A percentile compares a stretch with the other conserved stretches of the same genome.
Evolutionary conservation across 768 basidiomycete species (phyloP).

Genomic region (Cyclocybe aegerita): DNA sequence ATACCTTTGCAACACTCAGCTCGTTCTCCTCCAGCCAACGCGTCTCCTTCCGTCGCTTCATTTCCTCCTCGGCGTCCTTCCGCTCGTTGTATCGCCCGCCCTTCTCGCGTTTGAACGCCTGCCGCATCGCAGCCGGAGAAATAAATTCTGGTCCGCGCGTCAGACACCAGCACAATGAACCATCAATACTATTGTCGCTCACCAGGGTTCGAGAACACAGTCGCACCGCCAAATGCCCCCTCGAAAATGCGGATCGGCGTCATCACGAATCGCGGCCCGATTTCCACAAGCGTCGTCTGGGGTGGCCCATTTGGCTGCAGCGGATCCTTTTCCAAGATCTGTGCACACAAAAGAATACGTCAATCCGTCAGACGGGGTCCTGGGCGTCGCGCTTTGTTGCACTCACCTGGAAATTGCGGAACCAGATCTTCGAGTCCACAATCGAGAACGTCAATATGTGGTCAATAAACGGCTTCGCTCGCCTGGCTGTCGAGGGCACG

Average conservation of each 20-base stretch:
- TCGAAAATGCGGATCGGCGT: constrained; percentile 98
- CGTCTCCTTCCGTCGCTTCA: constrained; percentile 58
- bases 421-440: constrained; percentile 97
- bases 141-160: constrained; percentile 70
- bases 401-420: constrained; percentile 93
- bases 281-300: constrained; percentile 89
- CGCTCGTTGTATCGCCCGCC: constrained; percentile 81
- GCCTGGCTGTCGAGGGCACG: constrained; percentile 87
- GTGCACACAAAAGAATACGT: constrained; percentile 14
- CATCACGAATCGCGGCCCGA: constrained; percentile 95
- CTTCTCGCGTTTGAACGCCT: constrained; percentile 63
- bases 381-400: too few species aligned
- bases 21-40: constrained; percentile 72
- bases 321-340: constrained; percentile 96
- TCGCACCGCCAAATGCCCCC: constrained; percentile 93
- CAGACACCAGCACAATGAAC: constrained; percentile 14
- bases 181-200: constrained; percentile 20
- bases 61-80: constrained; percentile 76
- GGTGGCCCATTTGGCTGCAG: constrained; percentile 82
- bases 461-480: constrained; percentile 96
- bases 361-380: too few species aligned
- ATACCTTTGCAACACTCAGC: constrained; percentile 85
- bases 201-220: constrained; percentile 96
- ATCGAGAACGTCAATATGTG: constrained; percentile 96
- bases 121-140: constrained; percentile 80